Conservation (phyloP, 2,329 filamentous ascomycete species). For the Colletotrichum sp. region DNA sequence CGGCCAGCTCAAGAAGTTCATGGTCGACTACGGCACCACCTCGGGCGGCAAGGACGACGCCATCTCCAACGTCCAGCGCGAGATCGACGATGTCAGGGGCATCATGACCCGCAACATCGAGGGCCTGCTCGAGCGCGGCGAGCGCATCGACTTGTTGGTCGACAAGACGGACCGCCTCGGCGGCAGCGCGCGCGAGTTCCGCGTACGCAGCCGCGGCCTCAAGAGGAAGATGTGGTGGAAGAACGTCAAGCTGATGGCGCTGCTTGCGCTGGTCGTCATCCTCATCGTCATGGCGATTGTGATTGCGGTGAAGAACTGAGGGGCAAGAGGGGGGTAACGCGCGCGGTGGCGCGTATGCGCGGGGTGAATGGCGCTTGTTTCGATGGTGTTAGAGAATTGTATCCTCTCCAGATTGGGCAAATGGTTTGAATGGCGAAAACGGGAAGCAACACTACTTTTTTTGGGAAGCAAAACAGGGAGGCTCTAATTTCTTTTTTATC, state of each 20-base stretch:
- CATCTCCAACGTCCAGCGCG: constrained; percentile 79
- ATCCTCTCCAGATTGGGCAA: constrained; percentile 13
- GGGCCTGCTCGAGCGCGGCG: constrained; percentile 84
- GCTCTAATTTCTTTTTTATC: not conserved
- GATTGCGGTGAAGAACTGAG: constrained; percentile 54
- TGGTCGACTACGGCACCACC: constrained; percentile 85
- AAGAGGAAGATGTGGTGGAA: constrained; percentile 99
- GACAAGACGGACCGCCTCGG: constrained; percentile 96
- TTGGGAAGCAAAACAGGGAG: constrained; percentile 17
- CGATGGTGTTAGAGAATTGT: not conserved
- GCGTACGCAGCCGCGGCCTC: constrained; percentile 83
- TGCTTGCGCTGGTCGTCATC: constrained; percentile 72
- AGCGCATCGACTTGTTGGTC: constrained; percentile 91
- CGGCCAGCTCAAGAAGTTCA: constrained; percentile 73
- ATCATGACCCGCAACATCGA: constrained; percentile 98
- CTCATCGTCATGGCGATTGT: constrained; percentile 62
- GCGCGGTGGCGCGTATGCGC: not conserved
- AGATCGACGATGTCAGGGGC: constrained; percentile 90
- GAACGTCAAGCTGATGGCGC: constrained; percentile 92
- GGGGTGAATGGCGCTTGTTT: not conserved
- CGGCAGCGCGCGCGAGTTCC: constrained; percentile 87
- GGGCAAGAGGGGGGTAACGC: not conserved
- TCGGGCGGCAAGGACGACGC: constrained; percentile 79
- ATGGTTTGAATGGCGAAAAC: constrained; percentile 16
- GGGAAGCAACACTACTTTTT: constrained; percentile 2